Evolutionary conservation across 1,284 basidiomycete genomes (phyloP), one percentile per base, ranked within the genome.

Genomic region (Tilletia setariae): DNA sequence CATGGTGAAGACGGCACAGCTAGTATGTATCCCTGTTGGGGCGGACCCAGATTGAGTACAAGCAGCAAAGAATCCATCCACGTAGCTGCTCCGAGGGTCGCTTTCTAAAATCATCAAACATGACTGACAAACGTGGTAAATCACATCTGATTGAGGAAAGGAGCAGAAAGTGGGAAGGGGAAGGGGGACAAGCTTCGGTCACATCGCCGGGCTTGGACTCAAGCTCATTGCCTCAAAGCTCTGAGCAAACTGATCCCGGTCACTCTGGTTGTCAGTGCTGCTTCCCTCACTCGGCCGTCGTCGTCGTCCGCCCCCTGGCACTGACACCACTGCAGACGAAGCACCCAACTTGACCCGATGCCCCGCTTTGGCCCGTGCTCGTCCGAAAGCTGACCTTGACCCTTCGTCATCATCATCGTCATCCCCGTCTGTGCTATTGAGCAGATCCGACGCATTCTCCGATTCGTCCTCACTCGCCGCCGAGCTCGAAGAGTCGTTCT

Each of bases 181-280:
- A n/a, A n/a, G n/a, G n/a, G n/a, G n/a, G n/a, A n/a, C n/a, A n/a
- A n/a, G n/a, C n/a, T n/a, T 40, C 6, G 4, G 35, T 40, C 11
- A 40, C 46, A 23, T 6, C 4, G 46, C 28, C 21, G 62, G 62
- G 25, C 23, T 23, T 13, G 78, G 78, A 59, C 78, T 79, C 64
- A 79, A 74, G 47, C 78, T 79, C 78, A 79, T 79, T 0, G 78
- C 76, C 69, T 79, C 78, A n/a, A 79, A 68, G 43, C 71, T 72
- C 64, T 78, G 78, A 11, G 74, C 75, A 30, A 78, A 68, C 70
- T 74, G 49, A 71, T 74, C 25, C 65, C 59, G 70, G 8, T 72
- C 72, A n/a, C 68, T 67, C 19, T 70, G 68, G 25, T 67, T 66
- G 25, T 65, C 68, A 13, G 63, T 69, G 64, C 44, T 35, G 4